Conservation (phyloP, 257 asterid species). For the Sherardia arvensis region DNA sequence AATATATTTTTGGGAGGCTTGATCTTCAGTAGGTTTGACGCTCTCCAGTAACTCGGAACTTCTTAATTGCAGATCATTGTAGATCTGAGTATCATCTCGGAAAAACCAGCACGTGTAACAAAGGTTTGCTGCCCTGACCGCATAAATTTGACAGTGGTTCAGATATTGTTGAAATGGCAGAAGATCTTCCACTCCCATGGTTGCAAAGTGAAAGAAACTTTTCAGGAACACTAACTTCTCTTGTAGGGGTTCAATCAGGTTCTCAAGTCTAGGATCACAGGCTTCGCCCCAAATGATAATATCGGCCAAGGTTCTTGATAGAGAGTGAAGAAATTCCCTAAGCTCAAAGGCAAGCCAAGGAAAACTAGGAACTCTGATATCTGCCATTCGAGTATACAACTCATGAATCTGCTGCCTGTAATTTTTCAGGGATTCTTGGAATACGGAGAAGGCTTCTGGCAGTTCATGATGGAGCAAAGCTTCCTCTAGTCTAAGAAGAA, state of each 20-base stretch:
- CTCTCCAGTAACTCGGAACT: background rate
- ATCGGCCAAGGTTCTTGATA: background rate
- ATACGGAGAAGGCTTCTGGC: background rate
- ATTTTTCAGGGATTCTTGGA: background rate
- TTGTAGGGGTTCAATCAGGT: background rate
- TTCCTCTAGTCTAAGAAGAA: slow-evolving; percentile 1
- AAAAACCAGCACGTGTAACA: background rate
- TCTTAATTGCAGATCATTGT: background rate
- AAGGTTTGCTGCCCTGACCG: background rate
- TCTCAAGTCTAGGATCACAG: background rate
- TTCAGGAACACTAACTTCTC: background rate
- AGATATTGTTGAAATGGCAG: background rate
- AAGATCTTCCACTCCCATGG: background rate
- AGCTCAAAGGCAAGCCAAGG: background rate
- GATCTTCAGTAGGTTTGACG: background rate
- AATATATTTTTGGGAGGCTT: background rate
- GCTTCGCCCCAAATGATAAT: background rate
- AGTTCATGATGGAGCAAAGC: background rate
- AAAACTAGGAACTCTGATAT: background rate
- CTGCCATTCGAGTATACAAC: background rate
- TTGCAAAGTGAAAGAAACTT: background rate
- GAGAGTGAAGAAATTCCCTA: background rate
- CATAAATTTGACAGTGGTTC: background rate
- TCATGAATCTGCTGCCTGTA: background rate
- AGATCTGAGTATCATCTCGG: background rate